Evolutionary conservation across 2,329 filamentous ascomycete genomes (phyloP), one percentile per base, ranked within the genome.

Genomic region (Didymella pomorum): DNA sequence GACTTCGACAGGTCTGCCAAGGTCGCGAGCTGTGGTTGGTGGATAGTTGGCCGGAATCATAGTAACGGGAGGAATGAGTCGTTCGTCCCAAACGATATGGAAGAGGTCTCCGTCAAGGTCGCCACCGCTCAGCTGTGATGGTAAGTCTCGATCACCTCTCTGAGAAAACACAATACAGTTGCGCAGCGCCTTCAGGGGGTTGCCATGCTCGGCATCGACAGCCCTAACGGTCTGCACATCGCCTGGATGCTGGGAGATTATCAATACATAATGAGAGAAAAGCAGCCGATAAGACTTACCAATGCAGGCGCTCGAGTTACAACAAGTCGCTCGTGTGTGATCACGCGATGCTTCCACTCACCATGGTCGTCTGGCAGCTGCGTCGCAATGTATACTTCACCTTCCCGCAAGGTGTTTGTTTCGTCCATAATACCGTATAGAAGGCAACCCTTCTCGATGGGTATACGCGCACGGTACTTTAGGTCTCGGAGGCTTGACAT

Each of bases 341-440:
- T 43, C 4, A 60, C 55, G 10, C 28, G 52, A 14, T 61, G 63
- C 31, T 63, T 58, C 31, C 45, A 21, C 8, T 60, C 56, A 2
- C 65, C 67, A n/a, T 58, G 51, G 1, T 68, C 68, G 18, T 76
- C 67, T 14, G 76, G 67, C 45, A 59, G 79, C 44, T 87, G 80
- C 35, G 84, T 86, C 0, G 85, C 83, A 52, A 90, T 83, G 65
- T 87, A 93, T 0, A 94, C 83, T 62, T 96, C 81, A 1, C 84
- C 84, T 68, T 91, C 87, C 10, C 83, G 63, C 0, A 96, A 79
- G 33, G 83, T 84, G 0, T 85, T 86, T 0, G 90, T 92, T 74
- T 96, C 92, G 61, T 96, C 92, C 86, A 95, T 90, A 49, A 96
- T 82, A 0, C 92, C 92, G 65, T 92, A 93, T 0, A 96, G 80